Conservation (phyloP, 2,329 filamentous ascomycete genomes). For the Teratosphaeria destructans region DNA sequence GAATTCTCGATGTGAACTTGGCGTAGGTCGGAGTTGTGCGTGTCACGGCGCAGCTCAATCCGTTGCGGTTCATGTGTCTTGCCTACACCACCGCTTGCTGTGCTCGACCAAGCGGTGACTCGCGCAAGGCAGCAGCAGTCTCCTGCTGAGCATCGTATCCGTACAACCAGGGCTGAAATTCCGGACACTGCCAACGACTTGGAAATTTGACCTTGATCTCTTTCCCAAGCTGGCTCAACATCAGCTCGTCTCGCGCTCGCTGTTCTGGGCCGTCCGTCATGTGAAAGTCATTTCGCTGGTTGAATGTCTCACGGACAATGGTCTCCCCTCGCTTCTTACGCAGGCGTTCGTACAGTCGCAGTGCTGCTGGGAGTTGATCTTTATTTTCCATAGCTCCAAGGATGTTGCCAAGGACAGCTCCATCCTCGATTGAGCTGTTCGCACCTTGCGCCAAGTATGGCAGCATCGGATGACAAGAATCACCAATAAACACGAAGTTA, state of each 20-base stretch:
- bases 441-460: slow-evolving; percentile 53
- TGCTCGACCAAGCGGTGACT: slow-evolving; percentile 6
- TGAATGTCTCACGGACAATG: slow-evolving; percentile 55
- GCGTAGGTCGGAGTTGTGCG: neutral
- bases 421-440: slow-evolving; percentile 58
- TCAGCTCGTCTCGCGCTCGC: slow-evolving; percentile 45
- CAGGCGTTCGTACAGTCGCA: slow-evolving; percentile 36
- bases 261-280: slow-evolving; percentile 46
- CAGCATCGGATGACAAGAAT: slow-evolving; percentile 55
- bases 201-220: slow-evolving; percentile 48
- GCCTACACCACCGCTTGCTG: neutral
- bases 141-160: slow-evolving; percentile 53
- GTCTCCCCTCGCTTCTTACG: slow-evolving; percentile 40
- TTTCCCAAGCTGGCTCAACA: slow-evolving; percentile 46
- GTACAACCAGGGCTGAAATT: slow-evolving; percentile 54
- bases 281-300: slow-evolving; percentile 33
- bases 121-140: slow-evolving; percentile 26
- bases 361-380: slow-evolving; percentile 28
- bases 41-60: neutral
- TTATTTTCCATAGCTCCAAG: slow-evolving; percentile 41
- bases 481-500: slow-evolving; percentile 45
- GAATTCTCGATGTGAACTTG: neutral
- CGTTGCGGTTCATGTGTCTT: too few relatives aligned
- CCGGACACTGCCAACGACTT: slow-evolving; percentile 52
- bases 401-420: slow-evolving; percentile 51